Evolutionary conservation across 345 rosid genomes (phyloP).

Genomic region (Jatropha curcas): DNA sequence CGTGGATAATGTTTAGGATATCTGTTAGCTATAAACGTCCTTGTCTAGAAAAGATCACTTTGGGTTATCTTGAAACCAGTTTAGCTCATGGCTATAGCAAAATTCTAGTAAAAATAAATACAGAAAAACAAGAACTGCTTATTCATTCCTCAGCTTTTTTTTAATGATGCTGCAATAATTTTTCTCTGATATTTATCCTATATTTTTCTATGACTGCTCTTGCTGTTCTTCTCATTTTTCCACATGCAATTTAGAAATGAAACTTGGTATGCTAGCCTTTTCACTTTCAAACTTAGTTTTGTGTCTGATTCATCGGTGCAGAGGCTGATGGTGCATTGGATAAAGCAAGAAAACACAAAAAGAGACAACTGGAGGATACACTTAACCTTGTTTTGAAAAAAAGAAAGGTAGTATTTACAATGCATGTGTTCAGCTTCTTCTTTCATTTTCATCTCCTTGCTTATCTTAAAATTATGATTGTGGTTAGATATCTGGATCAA

Average conservation of each 20-base stretch:
- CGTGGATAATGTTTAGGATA: neutral
- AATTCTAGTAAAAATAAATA: neutral
- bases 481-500: neutral
- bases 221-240: neutral
- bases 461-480: neutral
- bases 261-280: slow-evolving; percentile 9
- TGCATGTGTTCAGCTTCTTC: neutral
- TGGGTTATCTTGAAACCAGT: neutral
- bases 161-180: neutral
- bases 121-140: neutral
- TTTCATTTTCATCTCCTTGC: neutral
- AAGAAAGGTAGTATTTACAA: slow-evolving; percentile 66
- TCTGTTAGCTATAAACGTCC: neutral
- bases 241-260: slow-evolving; percentile 5
- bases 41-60: neutral
- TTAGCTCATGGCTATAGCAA: neutral
- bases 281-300: slow-evolving; percentile 17
- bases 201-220: neutral
- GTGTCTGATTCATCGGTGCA: slow-evolving; percentile 36
- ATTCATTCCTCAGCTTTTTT: neutral
- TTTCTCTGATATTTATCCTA: neutral
- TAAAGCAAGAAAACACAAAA: slow-evolving; percentile 98
- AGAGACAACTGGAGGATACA: slow-evolving; percentile 99
- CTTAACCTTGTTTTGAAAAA: slow-evolving; percentile 85
- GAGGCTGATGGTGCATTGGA: slow-evolving; percentile 99